phyloP scores from a whole-genome alignment of 129 eudicot genomes.

The Gnaphalium uliginosum region DNA sequence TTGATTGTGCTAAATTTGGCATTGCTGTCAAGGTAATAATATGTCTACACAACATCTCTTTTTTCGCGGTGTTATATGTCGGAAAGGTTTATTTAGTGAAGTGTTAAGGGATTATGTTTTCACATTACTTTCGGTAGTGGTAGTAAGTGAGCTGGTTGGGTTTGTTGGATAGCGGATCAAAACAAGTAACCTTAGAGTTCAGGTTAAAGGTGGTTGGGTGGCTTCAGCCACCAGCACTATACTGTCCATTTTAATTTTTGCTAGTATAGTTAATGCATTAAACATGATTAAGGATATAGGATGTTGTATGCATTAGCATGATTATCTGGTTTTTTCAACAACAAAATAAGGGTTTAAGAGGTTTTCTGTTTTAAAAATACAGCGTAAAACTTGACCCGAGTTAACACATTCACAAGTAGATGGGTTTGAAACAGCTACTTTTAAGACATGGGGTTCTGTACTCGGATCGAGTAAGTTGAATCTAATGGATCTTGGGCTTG shows the following conservation, averaged over 20 bases:
- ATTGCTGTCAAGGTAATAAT: conserved; percentile 73
- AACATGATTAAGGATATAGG: background rate
- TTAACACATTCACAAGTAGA: background rate
- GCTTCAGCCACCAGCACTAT: background rate
- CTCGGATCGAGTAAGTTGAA: background rate
- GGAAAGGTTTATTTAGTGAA: background rate
- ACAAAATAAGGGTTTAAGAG: background rate
- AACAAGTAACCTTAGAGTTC: background rate
- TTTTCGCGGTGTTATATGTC: background rate
- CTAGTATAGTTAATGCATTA: background rate
- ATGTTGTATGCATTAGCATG: background rate
- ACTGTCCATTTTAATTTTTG: background rate
- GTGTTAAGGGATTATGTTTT: background rate
- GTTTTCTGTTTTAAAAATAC: background rate
- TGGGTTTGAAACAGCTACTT: background rate
- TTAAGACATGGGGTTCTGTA: background rate
- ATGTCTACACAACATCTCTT: background rate
- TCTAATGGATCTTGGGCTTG: background rate
- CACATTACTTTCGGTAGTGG: background rate
- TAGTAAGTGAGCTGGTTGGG: background rate
- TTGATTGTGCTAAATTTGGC: conserved; percentile 93
- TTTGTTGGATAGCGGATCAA: background rate
- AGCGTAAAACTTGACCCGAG: background rate
- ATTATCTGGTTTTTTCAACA: background rate
- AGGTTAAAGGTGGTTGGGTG: background rate